phyloP scores from a whole-genome alignment of 2,329 filamentous ascomycete species.

The Aureobasidium sp. region DNA sequence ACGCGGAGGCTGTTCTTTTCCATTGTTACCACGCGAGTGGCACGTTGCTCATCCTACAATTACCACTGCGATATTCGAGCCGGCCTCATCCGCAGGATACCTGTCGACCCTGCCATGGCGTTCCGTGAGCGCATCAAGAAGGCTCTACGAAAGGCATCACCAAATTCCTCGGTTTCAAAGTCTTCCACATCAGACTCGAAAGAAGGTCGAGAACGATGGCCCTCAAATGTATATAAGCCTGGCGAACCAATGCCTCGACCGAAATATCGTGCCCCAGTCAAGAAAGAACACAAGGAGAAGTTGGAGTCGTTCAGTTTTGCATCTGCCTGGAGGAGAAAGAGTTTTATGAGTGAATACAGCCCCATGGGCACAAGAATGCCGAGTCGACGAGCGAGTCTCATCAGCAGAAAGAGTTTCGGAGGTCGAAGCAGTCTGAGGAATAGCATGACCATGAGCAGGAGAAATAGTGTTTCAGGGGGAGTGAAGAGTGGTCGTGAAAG shows the following conservation, averaged over 20 bases:
- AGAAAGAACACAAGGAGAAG: constrained; percentile 44
- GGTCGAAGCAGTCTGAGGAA: constrained; percentile 19
- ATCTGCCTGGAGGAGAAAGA: constrained; percentile 41
- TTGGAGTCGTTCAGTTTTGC: constrained; percentile 42
- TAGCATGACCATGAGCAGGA: constrained; percentile 15
- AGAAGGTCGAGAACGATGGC: constrained; percentile 26
- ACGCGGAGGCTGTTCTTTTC: neutral
- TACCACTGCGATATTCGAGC: neutral
- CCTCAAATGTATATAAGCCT: constrained; percentile 43
- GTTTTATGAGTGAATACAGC: constrained; percentile 38
- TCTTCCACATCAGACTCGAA: constrained; percentile 19
- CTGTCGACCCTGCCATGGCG: constrained; percentile 31
- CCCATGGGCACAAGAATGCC: constrained; percentile 44
- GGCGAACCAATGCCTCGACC: constrained; percentile 45
- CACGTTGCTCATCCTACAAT: neutral
- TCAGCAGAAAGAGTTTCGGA: constrained; percentile 23
- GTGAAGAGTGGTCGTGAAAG: constrained; percentile 13
- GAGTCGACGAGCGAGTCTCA: constrained; percentile 28
- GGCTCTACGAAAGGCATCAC: constrained; percentile 31
- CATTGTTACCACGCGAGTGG: neutral
- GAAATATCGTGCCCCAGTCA: constrained; percentile 44
- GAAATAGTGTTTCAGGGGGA: constrained; percentile 18
- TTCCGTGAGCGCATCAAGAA: constrained; percentile 41
- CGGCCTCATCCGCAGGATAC: neutral
- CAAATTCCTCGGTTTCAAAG: constrained; percentile 23